A percentile compares a stretch with the other conserved stretches of the same genome.
Conservation (phyloP, 768 basidiomycete genomes). For the Xerocomellus chrysenteron region DNA sequence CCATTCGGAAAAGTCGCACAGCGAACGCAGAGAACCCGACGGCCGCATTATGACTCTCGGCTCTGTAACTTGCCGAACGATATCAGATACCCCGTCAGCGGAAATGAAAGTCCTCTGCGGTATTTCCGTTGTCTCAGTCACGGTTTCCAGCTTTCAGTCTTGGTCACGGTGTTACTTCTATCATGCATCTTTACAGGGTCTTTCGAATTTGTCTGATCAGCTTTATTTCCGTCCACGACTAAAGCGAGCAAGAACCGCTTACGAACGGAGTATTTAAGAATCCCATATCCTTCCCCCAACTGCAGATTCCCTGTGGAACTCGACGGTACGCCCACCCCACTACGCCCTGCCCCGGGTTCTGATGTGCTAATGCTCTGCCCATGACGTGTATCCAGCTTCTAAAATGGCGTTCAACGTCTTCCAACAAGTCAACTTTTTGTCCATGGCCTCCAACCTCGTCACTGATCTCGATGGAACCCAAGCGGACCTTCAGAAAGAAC, state of each 20-base stretch:
- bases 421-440: constrained; percentile 16
- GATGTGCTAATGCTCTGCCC: neutral
- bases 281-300: neutral
- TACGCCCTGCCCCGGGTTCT: neutral
- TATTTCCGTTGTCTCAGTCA: too few relatives aligned
- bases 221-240: neutral
- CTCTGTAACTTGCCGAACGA: neutral
- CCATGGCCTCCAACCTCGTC: constrained; percentile 2
- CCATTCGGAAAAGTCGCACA: too few relatives aligned
- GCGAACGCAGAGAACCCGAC: neutral
- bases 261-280: neutral
- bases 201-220: neutral
- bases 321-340: neutral
- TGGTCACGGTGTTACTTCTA: neutral
- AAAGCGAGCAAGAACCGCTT: neutral
- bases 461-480: neutral
- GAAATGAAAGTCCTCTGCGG: neutral
- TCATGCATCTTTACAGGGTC: too few relatives aligned
- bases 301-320: neutral
- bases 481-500: neutral
- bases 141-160: too few relatives aligned
- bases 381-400: neutral
- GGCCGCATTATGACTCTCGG: too few relatives aligned
- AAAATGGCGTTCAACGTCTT: constrained; percentile 14
- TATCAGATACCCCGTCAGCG: neutral